These are phyloP conservation scores for Pichia deserticola DNA, from an alignment of 805 yeast genomes.

Conservation along the genomic window DNA sequence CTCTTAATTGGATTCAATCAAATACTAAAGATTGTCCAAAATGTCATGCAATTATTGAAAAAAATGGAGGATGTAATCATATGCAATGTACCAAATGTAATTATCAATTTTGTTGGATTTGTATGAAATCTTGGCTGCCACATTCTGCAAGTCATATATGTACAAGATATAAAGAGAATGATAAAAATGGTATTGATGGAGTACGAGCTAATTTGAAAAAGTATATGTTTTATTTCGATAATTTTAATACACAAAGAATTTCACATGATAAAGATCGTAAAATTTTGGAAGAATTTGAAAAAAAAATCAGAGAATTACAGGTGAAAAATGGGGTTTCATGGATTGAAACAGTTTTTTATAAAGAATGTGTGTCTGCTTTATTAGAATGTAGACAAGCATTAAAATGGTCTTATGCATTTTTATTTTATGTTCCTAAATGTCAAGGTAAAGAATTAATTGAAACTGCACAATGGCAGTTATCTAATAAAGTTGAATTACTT, in stretches of 20 bases:
- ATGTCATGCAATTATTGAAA: conserved; percentile 75
- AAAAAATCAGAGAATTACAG: conserved; percentile 58
- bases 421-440: conserved; percentile 49
- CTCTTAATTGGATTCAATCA: conserved; percentile 77
- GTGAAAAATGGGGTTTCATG: conserved; percentile 60
- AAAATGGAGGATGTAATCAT: conserved; percentile 96
- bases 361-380: conserved; percentile 61
- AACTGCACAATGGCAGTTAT: conserved; percentile 19
- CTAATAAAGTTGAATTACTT: conserved; percentile 24
- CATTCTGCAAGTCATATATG: conserved; percentile 70
- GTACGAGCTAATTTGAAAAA: conserved; percentile 38
- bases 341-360: conserved; percentile 81
- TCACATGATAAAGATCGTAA: conserved; percentile 67
- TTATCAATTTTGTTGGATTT: conserved; percentile 90
- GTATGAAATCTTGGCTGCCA: conserved; percentile 64
- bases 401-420: conserved; percentile 87
- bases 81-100: conserved; percentile 80
- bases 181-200: conserved; percentile 34
- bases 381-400: conserved; percentile 65
- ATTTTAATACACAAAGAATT: conserved; percentile 68
- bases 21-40: conserved; percentile 84
- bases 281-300: conserved; percentile 56
- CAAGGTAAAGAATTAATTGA: conserved; percentile 60
- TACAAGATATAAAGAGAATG: conserved; percentile 37
- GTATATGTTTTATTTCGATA: conserved; percentile 67